These are phyloP conservation scores for Dactylellina leptospora DNA, from an alignment of 2,329 filamentous ascomycete genomes.

Conservation along the genomic window DNA sequence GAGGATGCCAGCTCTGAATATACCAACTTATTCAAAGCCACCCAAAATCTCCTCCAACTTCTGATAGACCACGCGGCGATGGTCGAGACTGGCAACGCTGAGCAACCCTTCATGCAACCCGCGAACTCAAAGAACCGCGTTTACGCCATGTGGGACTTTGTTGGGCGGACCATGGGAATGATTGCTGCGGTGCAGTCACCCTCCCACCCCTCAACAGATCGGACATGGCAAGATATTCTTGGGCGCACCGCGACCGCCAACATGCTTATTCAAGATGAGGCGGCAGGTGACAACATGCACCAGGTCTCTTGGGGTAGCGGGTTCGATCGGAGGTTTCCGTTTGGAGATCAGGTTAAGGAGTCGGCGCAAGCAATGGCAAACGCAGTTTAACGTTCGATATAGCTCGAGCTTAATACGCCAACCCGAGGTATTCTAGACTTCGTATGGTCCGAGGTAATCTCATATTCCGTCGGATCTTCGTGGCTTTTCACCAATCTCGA, in stretches of 20 bases:
- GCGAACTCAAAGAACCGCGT: slow-evolving; percentile 28
- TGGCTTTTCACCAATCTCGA: too few species aligned
- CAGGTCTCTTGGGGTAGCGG: slow-evolving; percentile 15
- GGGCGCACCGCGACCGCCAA: slow-evolving; percentile 5
- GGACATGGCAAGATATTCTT: not conserved
- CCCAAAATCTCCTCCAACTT: slow-evolving; percentile 17
- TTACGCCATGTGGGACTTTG: slow-evolving; percentile 35
- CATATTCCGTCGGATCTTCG: too few species aligned
- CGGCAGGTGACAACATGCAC: slow-evolving; percentile 15
- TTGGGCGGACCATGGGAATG: slow-evolving; percentile 23
- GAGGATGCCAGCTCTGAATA: slow-evolving; percentile 9
- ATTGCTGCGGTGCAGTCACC: not conserved
- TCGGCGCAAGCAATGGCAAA: too few species aligned
- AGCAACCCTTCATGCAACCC: slow-evolving; percentile 22
- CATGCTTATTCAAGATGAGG: slow-evolving; percentile 14
- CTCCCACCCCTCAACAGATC: not conserved
- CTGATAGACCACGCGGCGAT: slow-evolving; percentile 19
- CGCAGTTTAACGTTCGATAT: too few species aligned
- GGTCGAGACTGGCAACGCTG: slow-evolving; percentile 27
- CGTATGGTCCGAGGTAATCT: too few species aligned
- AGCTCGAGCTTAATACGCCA: too few species aligned
- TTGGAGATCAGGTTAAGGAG: slow-evolving; percentile 21
- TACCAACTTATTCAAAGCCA: slow-evolving; percentile 11
- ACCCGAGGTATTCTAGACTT: too few species aligned
- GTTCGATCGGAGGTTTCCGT: slow-evolving; percentile 8